Conservation (phyloP, 1,139 yeast species). For the Yamadazyma songkhlaensis region DNA sequence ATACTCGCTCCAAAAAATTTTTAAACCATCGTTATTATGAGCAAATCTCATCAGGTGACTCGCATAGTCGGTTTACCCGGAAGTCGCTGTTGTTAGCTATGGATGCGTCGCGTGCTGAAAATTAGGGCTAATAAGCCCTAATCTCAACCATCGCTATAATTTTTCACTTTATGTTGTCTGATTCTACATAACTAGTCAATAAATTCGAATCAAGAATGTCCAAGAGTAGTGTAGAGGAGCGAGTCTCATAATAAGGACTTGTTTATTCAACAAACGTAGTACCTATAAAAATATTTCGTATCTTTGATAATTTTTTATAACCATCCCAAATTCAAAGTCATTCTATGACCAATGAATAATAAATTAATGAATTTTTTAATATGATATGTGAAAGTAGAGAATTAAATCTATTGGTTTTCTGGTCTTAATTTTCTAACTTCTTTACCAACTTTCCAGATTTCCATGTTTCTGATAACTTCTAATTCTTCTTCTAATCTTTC, state of each 20-base stretch:
- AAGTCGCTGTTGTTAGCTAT: neutral
- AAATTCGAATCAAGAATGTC: too few species aligned
- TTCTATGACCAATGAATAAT: slow-evolving; percentile 10
- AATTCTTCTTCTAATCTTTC: slow-evolving; percentile 93
- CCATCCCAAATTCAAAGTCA: slow-evolving; percentile 21
- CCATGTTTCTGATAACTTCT: slow-evolving; percentile 90
- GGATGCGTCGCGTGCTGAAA: neutral
- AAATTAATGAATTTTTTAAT: slow-evolving; percentile 1
- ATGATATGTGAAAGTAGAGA: neutral
- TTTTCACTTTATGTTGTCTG: too few species aligned
- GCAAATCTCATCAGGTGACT: slow-evolving; percentile 1
- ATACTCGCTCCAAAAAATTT: neutral
- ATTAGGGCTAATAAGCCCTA: slow-evolving; percentile 3
- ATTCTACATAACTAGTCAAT: too few species aligned
- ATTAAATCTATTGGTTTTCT: slow-evolving; percentile 71
- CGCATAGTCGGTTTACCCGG: slow-evolving; percentile 6
- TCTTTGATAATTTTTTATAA: slow-evolving; percentile 13
- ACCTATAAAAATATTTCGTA: slow-evolving; percentile 24
- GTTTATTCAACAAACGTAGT: slow-evolving; percentile 46
- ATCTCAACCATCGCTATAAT: neutral
- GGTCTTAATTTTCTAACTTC: slow-evolving; percentile 99
- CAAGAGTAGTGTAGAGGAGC: too few species aligned
- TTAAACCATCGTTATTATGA: neutral
- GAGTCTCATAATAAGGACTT: slow-evolving; percentile 5
- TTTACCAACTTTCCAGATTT: slow-evolving; percentile 99